Percentiles rank a stretch among this genome's conserved stretches.
These are phyloP conservation scores for Saprolegnia parasitica DNA, from an alignment of 352 stramenopile genomes.

Conservation along the genomic window DNA sequence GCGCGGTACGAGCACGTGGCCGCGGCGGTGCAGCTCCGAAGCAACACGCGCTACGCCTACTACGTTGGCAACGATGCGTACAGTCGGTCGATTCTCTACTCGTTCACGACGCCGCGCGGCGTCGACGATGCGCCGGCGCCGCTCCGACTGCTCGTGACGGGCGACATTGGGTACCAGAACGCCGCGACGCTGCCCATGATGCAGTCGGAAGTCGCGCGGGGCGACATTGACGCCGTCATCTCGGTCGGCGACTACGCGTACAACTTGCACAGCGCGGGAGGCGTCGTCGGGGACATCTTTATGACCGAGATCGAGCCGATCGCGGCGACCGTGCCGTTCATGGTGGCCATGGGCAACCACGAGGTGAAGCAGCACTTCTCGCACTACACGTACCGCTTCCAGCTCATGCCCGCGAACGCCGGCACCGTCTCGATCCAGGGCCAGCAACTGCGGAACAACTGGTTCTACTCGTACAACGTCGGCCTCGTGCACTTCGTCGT, in stretches of 20 bases:
- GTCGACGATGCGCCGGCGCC: conserved; percentile 34
- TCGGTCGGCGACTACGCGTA: conserved; percentile 89
- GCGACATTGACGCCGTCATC: conserved; percentile 69
- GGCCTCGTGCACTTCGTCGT: conserved; percentile 84
- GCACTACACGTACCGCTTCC: conserved; percentile 85
- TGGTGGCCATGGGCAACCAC: conserved; percentile 89
- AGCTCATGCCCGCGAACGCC: conserved; percentile 73
- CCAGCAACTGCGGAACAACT: conserved; percentile 73
- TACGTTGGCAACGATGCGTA: conserved; percentile 70
- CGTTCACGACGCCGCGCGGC: conserved; percentile 63
- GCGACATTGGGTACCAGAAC: conserved; percentile 87
- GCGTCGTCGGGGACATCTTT: conserved; percentile 83
- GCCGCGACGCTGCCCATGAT: conserved; percentile 84
- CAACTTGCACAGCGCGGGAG: conserved; percentile 75
- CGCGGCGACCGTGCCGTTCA: conserved; percentile 77
- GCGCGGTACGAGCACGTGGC: conserved; percentile 63
- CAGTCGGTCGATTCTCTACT: conserved; percentile 75
- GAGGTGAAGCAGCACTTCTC: conserved; percentile 79
- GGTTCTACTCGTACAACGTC: conserved; percentile 86
- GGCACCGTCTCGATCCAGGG: conserved; percentile 49
- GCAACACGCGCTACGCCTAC: conserved; percentile 76
- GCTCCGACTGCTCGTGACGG: conserved; percentile 71
- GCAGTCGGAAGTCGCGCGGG: conserved; percentile 76
- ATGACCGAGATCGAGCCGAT: conserved; percentile 88
- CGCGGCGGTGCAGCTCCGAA: conserved; percentile 51